Evolutionary conservation across 805 yeast genomes (phyloP).

Genomic region (Metschnikowia picachoensis): DNA sequence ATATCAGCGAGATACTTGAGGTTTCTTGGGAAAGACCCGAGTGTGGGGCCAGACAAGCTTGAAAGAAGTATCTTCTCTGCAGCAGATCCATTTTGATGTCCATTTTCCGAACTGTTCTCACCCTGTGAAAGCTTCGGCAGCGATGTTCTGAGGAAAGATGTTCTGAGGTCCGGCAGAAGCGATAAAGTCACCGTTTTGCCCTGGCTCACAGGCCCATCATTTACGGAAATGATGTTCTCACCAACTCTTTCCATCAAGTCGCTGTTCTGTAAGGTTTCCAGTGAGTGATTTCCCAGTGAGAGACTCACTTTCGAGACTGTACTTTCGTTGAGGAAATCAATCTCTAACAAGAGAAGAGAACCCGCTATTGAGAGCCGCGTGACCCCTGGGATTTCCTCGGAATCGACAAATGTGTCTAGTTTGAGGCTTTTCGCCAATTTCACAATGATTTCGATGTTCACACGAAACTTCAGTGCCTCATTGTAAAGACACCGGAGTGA

Average conservation of each 20-base stretch:
- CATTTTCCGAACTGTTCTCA: background rate
- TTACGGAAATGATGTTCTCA: background rate
- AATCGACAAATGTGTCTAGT: slow-evolving; percentile 41
- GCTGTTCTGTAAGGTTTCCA: background rate
- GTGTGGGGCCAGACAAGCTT: slow-evolving; percentile 21
- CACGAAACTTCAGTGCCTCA: slow-evolving; percentile 26
- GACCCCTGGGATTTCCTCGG: slow-evolving; percentile 16
- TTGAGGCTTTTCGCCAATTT: slow-evolving; percentile 37
- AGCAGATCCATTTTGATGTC: background rate
- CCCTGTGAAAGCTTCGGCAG: background rate
- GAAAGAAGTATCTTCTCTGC: slow-evolving; percentile 30
- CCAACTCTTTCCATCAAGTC: background rate
- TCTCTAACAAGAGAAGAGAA: slow-evolving; percentile 35
- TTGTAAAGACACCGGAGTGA: slow-evolving; percentile 26
- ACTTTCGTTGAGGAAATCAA: slow-evolving; percentile 30
- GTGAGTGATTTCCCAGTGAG: slow-evolving; percentile 32
- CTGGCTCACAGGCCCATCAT: background rate
- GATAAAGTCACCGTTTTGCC: background rate
- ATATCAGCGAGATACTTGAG: slow-evolving; percentile 34
- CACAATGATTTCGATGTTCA: slow-evolving; percentile 37
- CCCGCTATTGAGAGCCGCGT: slow-evolving; percentile 40
- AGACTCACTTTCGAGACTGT: slow-evolving; percentile 28
- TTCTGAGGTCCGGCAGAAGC: slow-evolving; percentile 1
- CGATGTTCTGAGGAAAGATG: slow-evolving; percentile 1
- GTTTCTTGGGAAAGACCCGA: slow-evolving; percentile 34